phyloP scores from a whole-genome alignment of 768 basidiomycete species.

The Russula ochroleuca region DNA sequence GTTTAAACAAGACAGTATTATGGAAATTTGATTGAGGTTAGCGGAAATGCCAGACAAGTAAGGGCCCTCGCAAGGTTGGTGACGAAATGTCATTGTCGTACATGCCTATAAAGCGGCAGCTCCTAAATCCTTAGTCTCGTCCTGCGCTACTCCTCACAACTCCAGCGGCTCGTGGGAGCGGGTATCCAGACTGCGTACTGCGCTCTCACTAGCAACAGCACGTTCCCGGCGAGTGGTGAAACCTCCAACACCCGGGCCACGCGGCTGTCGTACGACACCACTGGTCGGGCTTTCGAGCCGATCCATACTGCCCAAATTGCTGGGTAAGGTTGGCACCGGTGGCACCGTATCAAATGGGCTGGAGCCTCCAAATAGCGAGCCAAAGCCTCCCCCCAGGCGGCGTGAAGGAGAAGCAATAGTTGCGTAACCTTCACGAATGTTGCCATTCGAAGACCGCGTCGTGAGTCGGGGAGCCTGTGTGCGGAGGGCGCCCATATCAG shows the following conservation, averaged over 20 bases:
- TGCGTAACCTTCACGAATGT: slow-evolving; percentile 81
- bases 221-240: slow-evolving; percentile 55
- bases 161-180: slow-evolving; percentile 85
- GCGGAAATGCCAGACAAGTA: slow-evolving; percentile 12
- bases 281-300: slow-evolving; percentile 37
- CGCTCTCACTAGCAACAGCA: slow-evolving; percentile 47
- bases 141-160: slow-evolving; percentile 25
- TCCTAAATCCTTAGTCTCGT: slow-evolving; percentile 1
- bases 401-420: slow-evolving; percentile 82
- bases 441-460: slow-evolving; percentile 81
- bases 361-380: slow-evolving; percentile 56
- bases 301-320: slow-evolving; percentile 40
- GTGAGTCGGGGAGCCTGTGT: slow-evolving; percentile 72
- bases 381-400: slow-evolving; percentile 64
- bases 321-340: slow-evolving; percentile 75
- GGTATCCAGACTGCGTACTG: slow-evolving; percentile 63
- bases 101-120: slow-evolving; percentile 7
- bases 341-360: slow-evolving; percentile 50
- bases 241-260: slow-evolving; percentile 75
- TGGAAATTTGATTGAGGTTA: slow-evolving; percentile 18
- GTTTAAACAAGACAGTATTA: slow-evolving; percentile 19
- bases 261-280: slow-evolving; percentile 78
- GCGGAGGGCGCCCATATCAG: slow-evolving; percentile 88
- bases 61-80: slow-evolving; percentile 6
- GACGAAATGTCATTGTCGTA: slow-evolving; percentile 7